phyloP scores from a whole-genome alignment of 495 filamentous ascomycete genomes.

The Trichoderma parareesei region DNA sequence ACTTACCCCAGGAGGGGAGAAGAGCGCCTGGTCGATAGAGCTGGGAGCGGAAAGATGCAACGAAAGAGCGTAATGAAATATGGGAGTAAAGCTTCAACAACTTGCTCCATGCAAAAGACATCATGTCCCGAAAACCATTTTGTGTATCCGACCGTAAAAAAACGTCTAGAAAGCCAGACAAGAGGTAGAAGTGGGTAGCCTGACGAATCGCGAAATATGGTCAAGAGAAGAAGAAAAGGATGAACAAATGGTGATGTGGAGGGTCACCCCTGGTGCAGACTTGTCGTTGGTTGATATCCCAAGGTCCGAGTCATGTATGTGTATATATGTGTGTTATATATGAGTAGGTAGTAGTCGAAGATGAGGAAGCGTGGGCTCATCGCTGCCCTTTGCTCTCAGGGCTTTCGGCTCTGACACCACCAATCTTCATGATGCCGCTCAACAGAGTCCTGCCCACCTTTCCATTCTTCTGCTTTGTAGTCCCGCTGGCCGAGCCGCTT shows the following conservation, averaged over 20 bases:
- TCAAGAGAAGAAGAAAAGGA: not conserved
- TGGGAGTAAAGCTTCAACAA: not conserved
- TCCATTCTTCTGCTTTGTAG: slow-evolving; percentile 25
- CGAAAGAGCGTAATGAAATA: slow-evolving; percentile 6
- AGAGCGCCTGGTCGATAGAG: not conserved
- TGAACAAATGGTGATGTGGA: not conserved
- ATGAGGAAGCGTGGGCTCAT: slow-evolving; percentile 3
- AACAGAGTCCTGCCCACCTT: slow-evolving; percentile 24
- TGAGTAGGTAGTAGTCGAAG: not conserved
- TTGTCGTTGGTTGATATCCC: not conserved
- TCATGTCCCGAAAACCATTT: slow-evolving; percentile 6
- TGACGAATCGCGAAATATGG: not conserved
- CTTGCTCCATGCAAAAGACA: slow-evolving; percentile 2
- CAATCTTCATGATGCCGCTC: slow-evolving; percentile 22
- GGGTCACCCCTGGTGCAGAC: not conserved
- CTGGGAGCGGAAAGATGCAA: not conserved
- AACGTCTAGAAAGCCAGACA: not conserved
- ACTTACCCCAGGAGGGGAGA: not conserved
- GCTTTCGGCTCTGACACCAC: slow-evolving; percentile 20
- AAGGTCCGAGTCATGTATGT: not conserved
- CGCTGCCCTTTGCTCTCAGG: slow-evolving; percentile 15
- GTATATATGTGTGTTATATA: not conserved
- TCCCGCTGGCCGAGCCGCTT: slow-evolving; percentile 20
- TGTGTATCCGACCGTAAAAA: not conserved
- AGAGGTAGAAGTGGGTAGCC: not conserved